These are phyloP conservation scores for Pseudozyma thailandica DNA, from an alignment of 1,284 basidiomycete genomes.

Conservation along the genomic window DNA sequence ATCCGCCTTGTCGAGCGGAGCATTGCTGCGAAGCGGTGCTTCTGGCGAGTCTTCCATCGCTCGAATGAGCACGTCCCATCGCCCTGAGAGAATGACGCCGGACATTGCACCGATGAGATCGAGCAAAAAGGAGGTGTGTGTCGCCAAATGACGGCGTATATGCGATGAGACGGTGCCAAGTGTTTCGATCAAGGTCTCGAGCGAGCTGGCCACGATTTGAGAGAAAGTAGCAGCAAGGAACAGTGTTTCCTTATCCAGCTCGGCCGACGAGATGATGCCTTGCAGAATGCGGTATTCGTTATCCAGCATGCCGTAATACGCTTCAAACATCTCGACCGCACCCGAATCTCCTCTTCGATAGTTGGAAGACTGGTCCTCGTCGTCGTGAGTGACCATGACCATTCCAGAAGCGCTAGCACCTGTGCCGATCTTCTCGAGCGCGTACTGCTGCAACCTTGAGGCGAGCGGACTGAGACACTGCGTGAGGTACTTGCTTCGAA, in stretches of 20 bases:
- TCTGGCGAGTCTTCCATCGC: conserved; percentile 46
- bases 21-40: conserved; percentile 23
- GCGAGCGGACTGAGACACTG: conserved; percentile 41
- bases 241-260: conserved; percentile 41
- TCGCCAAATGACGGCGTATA: conserved; percentile 45
- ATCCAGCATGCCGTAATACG: conserved; percentile 54
- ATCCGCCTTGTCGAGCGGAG: conserved; percentile 32
- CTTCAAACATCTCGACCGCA: conserved; percentile 49
- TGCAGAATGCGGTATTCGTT: conserved; percentile 52
- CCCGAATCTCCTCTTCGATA: conserved; percentile 48
- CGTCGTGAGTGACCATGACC: conserved; percentile 52
- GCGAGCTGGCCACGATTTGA: conserved; percentile 31
- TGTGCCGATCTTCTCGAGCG: conserved; percentile 52
- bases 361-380: conserved; percentile 40
- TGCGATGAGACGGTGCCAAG: conserved; percentile 50
- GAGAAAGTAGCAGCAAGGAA: conserved; percentile 43
- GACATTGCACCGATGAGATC: conserved; percentile 47
- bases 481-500: conserved; percentile 46
- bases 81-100: conserved; percentile 29
- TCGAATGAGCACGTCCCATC: conserved; percentile 37
- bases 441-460: conserved; percentile 37
- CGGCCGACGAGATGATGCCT: conserved; percentile 35
- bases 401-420: conserved; percentile 40
- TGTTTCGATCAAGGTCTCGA: conserved; percentile 33
- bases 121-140: conserved; percentile 60